phyloP scores from a whole-genome alignment of 208 protist genomes.

The Leishmania braziliensis region DNA sequence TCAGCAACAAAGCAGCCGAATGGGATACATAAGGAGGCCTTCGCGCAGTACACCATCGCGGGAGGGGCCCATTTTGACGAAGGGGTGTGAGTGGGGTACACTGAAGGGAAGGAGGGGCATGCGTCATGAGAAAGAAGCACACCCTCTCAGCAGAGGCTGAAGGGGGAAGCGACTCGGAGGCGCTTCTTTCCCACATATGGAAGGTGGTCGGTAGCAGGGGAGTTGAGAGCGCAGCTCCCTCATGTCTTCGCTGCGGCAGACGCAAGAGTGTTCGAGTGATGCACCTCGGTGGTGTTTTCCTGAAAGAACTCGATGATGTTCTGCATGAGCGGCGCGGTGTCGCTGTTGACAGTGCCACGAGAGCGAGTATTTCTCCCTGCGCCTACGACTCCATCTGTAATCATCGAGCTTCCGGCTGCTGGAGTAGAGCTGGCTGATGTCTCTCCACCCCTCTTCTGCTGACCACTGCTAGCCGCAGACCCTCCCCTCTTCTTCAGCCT shows the following conservation, averaged over 20 bases:
- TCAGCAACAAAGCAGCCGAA: too few species aligned
- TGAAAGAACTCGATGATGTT: conserved; percentile 11
- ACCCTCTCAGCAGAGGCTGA: not conserved
- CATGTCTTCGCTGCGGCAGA: not conserved
- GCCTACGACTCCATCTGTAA: not conserved
- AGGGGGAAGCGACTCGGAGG: not conserved
- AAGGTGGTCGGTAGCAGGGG: not conserved
- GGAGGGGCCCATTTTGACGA: too few species aligned
- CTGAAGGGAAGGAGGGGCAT: not conserved
- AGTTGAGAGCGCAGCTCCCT: not conserved
- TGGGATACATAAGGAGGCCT: too few species aligned
- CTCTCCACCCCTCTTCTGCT: not conserved
- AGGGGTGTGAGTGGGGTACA: too few species aligned
- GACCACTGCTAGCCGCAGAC: not conserved
- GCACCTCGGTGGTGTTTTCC: not conserved
- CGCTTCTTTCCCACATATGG: not conserved
- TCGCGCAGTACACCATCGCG: too few species aligned
- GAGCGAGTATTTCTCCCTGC: not conserved
- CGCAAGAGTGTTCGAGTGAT: not conserved
- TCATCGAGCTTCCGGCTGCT: not conserved
- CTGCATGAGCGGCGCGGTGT: not conserved
- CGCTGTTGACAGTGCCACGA: not conserved
- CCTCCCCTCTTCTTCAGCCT: not conserved
- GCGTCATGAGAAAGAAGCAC: not conserved
- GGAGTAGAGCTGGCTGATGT: not conserved